Evolutionary conservation across 495 filamentous ascomycete species (phyloP), one percentile per base, ranked within the genome.

Genomic region (Endocarpon pusillum): DNA sequence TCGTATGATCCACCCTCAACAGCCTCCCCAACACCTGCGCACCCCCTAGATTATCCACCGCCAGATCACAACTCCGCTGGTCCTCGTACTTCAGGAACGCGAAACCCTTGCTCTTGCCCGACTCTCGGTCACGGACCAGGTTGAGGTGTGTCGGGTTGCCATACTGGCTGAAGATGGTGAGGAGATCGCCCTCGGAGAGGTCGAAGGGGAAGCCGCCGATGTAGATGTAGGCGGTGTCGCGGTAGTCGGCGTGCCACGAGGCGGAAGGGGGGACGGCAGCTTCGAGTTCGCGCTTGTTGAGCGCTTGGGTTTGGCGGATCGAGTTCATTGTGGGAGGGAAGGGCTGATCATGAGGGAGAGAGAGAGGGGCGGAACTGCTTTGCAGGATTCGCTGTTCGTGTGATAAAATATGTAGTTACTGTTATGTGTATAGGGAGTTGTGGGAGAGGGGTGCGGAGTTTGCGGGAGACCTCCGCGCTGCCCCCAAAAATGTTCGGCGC

Each of bases 71-170:
- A 51, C 84, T 93, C 38, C 91, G 73, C 66, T 97, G 89, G 54
- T 97, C 89, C 49, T 97, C 89, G 54, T 94, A 97, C 53, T 97
- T 97, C 34, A 97, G 66, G 62, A 85, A 99, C 1, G 76, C 81
- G 43, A 94, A 99, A 1, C 89, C 89, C 36, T 75, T 76, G 41
- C 79, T 87, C 52, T 92, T 92, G 19, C 89, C 91, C 0, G 86
- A 86, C 47, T 96, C 89, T 50, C 91, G 89, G 62, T 97, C 89
- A 35, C 89, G 82, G 20, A 75, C 67, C 1, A 96, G 67, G 42
- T 94, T 89, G 37, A 96, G 64, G 55, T 84, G 83, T 9, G 81
- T 78, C 6, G 91, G 91, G 49, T 96, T 85, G 39, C 89, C 89
- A 47, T 73, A 99, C 49, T 99, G 91, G 18, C 83, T 93, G 68